These are phyloP conservation scores for Pseudogymnoascus sp. DNA, from an alignment of 2,329 filamentous ascomycete genomes.

Conservation along the genomic window DNA sequence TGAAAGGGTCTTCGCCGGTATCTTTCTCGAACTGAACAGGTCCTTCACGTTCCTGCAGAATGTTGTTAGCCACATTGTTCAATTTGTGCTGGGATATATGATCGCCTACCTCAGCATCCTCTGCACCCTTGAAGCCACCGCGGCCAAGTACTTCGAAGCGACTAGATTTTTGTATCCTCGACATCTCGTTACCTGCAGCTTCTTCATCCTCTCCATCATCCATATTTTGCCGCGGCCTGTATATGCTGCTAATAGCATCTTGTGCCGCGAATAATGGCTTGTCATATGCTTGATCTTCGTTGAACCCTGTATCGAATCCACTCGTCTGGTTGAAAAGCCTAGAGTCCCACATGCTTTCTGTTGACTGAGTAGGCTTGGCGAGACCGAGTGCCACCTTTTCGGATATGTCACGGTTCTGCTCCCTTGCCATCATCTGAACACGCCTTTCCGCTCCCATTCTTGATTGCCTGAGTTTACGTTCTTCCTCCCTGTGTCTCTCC, in stretches of 20 bases:
- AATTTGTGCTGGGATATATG: not conserved
- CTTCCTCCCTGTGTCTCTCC: slow-evolving; percentile 72
- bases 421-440: slow-evolving; percentile 84
- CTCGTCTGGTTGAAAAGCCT: slow-evolving; percentile 89
- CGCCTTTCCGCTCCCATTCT: slow-evolving; percentile 91
- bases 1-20: slow-evolving; percentile 67
- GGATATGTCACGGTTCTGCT: slow-evolving; percentile 93
- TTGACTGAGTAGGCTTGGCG: slow-evolving; percentile 86
- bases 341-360: slow-evolving; percentile 95
- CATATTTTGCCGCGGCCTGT: slow-evolving; percentile 67
- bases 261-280: slow-evolving; percentile 95
- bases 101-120: slow-evolving; percentile 63
- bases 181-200: slow-evolving; percentile 72
- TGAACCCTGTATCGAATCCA: slow-evolving; percentile 86
- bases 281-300: slow-evolving; percentile 95
- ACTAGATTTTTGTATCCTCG: slow-evolving; percentile 75
- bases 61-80: not conserved
- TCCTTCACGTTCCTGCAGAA: slow-evolving; percentile 62
- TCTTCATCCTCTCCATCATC: slow-evolving; percentile 72
- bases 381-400: slow-evolving; percentile 93
- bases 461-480: slow-evolving; percentile 84
- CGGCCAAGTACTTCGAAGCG: slow-evolving; percentile 84
- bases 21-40: slow-evolving; percentile 97
- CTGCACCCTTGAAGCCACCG: slow-evolving; percentile 84
- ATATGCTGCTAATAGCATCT: slow-evolving; percentile 90